Evolutionary conservation across 2,329 filamentous ascomycete species (phyloP).

Genomic region (Alternaria dauci): DNA sequence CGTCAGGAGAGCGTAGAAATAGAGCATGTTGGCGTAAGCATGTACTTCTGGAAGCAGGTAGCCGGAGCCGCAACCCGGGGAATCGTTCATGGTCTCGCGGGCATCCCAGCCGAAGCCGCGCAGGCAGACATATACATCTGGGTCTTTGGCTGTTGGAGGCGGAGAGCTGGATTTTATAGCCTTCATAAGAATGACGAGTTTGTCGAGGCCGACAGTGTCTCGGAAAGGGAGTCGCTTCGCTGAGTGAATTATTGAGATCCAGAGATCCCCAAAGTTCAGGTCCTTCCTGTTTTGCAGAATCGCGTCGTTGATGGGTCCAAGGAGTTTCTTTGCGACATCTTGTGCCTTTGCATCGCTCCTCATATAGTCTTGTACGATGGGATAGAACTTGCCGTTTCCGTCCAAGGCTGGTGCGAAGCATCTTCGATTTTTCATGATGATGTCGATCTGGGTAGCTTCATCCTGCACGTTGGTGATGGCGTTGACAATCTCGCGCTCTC

Average conservation of each 20-base stretch:
- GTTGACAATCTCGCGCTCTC: background rate
- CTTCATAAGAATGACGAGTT: conserved; percentile 3
- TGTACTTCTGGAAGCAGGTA: conserved; percentile 6
- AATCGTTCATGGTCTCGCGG: conserved; percentile 1
- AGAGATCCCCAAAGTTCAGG: background rate
- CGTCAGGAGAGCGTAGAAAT: conserved; percentile 9
- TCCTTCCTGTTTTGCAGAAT: background rate
- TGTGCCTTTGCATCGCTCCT: background rate
- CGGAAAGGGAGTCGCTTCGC: conserved; percentile 10
- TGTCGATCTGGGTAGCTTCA: conserved; percentile 11
- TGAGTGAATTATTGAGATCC: conserved; percentile 8
- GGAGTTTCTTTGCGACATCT: background rate
- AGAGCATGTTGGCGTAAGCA: conserved; percentile 8
- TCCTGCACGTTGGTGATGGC: conserved; percentile 4
- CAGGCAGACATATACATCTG: background rate
- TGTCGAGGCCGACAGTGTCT: background rate
- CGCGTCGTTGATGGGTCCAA: background rate
- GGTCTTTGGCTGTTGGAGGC: background rate
- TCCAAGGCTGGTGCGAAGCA: conserved; percentile 1
- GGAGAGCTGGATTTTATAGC: background rate
- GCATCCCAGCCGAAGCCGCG: conserved; percentile 4
- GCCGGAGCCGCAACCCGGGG: background rate
- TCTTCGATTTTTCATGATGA: conserved; percentile 1
- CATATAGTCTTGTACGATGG: conserved; percentile 2
- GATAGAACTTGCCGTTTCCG: background rate